Base-by-base conservation (phyloP, 192 early-diverging fungal genomes). In the Mortierella claussenii region DNA sequence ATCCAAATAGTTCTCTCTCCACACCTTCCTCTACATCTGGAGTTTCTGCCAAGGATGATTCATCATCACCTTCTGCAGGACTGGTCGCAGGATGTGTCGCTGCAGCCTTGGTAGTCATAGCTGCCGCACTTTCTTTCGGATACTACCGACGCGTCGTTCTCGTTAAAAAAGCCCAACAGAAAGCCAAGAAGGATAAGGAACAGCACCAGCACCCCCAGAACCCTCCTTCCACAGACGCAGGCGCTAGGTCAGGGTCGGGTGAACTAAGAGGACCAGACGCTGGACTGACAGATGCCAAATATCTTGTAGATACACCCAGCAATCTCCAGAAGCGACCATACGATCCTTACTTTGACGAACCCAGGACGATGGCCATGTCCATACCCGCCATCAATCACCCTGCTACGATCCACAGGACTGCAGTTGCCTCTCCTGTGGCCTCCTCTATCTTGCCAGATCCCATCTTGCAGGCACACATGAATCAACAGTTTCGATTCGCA, bases 71-170 rank as follows among this genome's bases (percentile, higher is more conserved):
- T 30, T 28, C 50, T 10, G 20, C 28, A 8, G 28, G 50, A 24
- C 28, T 26, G 4, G 18, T 52, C 18, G 50, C 27, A 5, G 50
- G 50, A 28, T 27, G 21, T 30, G 50, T 30, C 9, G 6, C 27
- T 6, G 50, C 11, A 13, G 21, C 10, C 7, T 7, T 23, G 10
- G 28, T 30, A 6, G 50, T 28, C 3, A 7, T 52, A 28, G 27
- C 50, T 27, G 18, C 18, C 26, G 28, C 28, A 10, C 28, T 52
- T 30, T 52, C 23, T 30, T 52, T 52, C 20, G 50, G 50, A 5
- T 52, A 52, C 18, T 52, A 52, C 18, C 50, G 50, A 12, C 27
- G 50, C 7, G 50, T 52, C 21, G 50, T 52, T 3, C 9, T 52
- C 8, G 28, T 27, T 7, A 4, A 18, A 10, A 47, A 20, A 47